Base-by-base conservation (phyloP, 305 asterid genomes). In the Withania somnifera region DNA sequence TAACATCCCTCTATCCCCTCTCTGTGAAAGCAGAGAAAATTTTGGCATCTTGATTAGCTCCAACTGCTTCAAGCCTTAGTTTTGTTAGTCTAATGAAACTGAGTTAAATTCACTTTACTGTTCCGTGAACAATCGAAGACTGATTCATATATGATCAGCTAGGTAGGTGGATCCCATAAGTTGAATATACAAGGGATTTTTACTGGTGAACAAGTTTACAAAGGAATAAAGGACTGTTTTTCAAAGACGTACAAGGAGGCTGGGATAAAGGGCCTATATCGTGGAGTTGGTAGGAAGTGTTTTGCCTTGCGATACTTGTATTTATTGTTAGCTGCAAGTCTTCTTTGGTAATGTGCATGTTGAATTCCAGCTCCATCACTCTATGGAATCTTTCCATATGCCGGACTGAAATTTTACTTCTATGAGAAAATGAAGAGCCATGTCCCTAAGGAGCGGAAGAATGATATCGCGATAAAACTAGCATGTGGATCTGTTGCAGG, bases 401-500 rank as follows among this genome's bases (percentile, higher is more conserved):
- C 99, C 78, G 98, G 97, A 32, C 85, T 95, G 84, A 94, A 94
- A 84, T 95, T 95, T 84, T 95, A 94, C 66, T 91, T 93, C 89
- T 95, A 92, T 28, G 98, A 95, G 86, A 94, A 95, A 88, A 90
- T 95, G 97, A 95, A 95, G 87, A 91, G 92, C 60, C 94, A 80
- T 9, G 95, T 95, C 79, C 92, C 96, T 6, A 86, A 90, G 64
- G 83, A 90, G 42, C 94, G 83, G 89, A 87, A 85, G 85, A 95
- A 92, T 84, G 91, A 88, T 80, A 89, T 94, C 82, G 20, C 93
- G 0, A 91, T 94, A 81, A 94, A 94, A 85, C 96, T 94, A 57
- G 93, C 88, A 11, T 95, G 98, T 63, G 98, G 97, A 84, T 91
- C 99, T 52, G 69, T 94, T 77, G 98, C 99, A 26, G 97, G 98